Conservation (phyloP, 2,329 filamentous ascomycete genomes). For the Pseudogymnoascus sp. region DNA sequence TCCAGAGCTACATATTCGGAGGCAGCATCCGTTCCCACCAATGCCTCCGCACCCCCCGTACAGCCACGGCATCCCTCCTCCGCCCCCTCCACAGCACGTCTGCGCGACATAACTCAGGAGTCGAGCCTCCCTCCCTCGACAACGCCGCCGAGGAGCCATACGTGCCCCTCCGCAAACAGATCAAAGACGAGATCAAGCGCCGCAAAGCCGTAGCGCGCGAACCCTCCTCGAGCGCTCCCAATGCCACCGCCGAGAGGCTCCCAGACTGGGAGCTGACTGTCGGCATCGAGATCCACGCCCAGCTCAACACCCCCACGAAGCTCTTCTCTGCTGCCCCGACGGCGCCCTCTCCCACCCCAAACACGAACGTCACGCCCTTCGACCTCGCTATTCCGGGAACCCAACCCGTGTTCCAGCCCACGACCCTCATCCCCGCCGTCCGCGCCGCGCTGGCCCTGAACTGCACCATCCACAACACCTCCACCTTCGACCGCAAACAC, state of each 20-base stretch:
- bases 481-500: slow-evolving; percentile 90
- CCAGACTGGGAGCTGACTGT: slow-evolving; percentile 81
- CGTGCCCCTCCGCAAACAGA: slow-evolving; percentile 57
- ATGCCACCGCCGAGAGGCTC: slow-evolving; percentile 19
- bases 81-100: slow-evolving; percentile 12
- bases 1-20: slow-evolving; percentile 26
- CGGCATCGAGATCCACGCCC: slow-evolving; percentile 94
- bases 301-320: slow-evolving; percentile 81
- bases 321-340: slow-evolving; percentile 72
- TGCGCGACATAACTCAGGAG: not conserved
- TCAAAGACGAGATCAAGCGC: slow-evolving; percentile 58
- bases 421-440: slow-evolving; percentile 79
- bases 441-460: slow-evolving; percentile 78
- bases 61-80: slow-evolving; percentile 13
- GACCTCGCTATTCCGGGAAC: slow-evolving; percentile 84
- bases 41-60: slow-evolving; percentile 21
- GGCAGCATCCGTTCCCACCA: slow-evolving; percentile 20
- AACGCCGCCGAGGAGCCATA: slow-evolving; percentile 10
- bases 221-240: slow-evolving; percentile 28
- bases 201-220: slow-evolving; percentile 30
- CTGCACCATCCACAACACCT: slow-evolving; percentile 67
- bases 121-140: not conserved
- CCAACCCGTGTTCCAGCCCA: slow-evolving; percentile 77
- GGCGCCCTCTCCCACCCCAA: slow-evolving; percentile 60
- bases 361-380: slow-evolving; percentile 81